Percentiles rank a stretch among this genome's conserved stretches.
These are phyloP conservation scores for Lenzites betulinus DNA, from an alignment of 768 basidiomycete species.

Conservation along the genomic window DNA sequence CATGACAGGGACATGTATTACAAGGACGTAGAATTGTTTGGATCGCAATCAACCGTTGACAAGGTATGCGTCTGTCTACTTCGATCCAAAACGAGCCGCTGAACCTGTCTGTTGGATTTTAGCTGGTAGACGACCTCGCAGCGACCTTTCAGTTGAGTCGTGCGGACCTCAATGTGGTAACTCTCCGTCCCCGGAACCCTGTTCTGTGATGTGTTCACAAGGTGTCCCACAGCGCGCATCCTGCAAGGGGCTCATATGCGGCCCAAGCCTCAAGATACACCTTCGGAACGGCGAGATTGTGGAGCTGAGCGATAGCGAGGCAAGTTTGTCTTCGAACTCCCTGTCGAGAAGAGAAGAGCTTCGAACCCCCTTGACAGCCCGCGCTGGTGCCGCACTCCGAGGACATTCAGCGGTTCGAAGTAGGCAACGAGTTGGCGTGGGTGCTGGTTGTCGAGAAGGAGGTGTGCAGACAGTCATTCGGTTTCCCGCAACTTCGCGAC, in stretches of 20 bases:
- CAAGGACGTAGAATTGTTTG: constrained; percentile 78
- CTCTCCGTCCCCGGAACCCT: constrained; percentile 21
- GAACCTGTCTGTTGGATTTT: constrained; percentile 6
- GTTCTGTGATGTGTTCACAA: not conserved
- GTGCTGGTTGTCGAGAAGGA: constrained; percentile 94
- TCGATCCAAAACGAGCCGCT: not conserved
- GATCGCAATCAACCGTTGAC: constrained; percentile 77
- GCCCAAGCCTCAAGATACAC: constrained; percentile 59
- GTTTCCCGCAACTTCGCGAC: not conserved
- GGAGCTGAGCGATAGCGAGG: constrained; percentile 59
- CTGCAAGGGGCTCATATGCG: constrained; percentile 85
- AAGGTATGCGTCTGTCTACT: constrained; percentile 42
- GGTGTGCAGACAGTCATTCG: constrained; percentile 41
- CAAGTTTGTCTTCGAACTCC: not conserved
- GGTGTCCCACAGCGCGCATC: constrained; percentile 66
- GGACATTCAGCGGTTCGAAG: constrained; percentile 63
- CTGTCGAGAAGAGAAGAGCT: too few species aligned
- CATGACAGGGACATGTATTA: constrained; percentile 91
- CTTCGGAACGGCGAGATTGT: constrained; percentile 58
- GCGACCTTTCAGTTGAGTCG: constrained; percentile 77
- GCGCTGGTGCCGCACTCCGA: constrained; percentile 77
- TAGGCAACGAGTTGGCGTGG: constrained; percentile 64
- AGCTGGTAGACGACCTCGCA: constrained; percentile 91
- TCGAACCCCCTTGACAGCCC: constrained; percentile 45
- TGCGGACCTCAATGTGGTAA: constrained; percentile 78